phyloP scores from a whole-genome alignment of 176 grass and related monocot species.

The Guadua angustifolia region DNA sequence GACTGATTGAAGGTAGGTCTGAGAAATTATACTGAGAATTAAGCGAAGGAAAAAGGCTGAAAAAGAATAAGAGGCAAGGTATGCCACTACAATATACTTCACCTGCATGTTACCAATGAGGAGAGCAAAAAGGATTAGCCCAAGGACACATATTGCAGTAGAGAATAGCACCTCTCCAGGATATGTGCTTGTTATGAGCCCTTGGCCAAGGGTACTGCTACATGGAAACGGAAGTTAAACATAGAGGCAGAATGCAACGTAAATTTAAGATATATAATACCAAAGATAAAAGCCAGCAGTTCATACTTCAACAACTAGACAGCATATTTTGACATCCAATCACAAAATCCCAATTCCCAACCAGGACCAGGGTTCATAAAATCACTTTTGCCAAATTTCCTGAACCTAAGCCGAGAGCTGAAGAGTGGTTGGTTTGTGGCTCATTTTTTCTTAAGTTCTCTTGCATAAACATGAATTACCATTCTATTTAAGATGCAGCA shows the following conservation, averaged over 20 bases:
- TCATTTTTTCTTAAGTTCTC: not conserved
- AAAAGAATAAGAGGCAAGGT: not conserved
- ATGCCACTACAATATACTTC: conserved; percentile 17
- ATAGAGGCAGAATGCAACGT: not conserved
- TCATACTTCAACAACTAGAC: not conserved
- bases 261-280: conserved; percentile 1
- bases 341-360: not conserved
- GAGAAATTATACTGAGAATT: conserved; percentile 29
- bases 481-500: conserved; percentile 11
- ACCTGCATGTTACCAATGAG: conserved; percentile 99
- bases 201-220: conserved; percentile 91
- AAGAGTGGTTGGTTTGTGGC: not conserved
- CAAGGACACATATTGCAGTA: conserved; percentile 83
- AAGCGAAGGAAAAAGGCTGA: conserved; percentile 13
- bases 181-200: conserved; percentile 75
- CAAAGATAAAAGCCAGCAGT: not conserved
- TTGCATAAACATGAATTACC: not conserved
- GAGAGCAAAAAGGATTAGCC: conserved; percentile 84
- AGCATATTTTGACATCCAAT: not conserved
- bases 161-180: conserved; percentile 86
- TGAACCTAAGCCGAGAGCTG: not conserved
- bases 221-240: conserved; percentile 29
- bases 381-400: conserved; percentile 13
- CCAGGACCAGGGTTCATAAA: not conserved
- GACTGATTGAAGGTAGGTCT: conserved; percentile 94